phyloP scores from a whole-genome alignment of 495 filamentous ascomycete species.

The Terfezia boudieri region DNA sequence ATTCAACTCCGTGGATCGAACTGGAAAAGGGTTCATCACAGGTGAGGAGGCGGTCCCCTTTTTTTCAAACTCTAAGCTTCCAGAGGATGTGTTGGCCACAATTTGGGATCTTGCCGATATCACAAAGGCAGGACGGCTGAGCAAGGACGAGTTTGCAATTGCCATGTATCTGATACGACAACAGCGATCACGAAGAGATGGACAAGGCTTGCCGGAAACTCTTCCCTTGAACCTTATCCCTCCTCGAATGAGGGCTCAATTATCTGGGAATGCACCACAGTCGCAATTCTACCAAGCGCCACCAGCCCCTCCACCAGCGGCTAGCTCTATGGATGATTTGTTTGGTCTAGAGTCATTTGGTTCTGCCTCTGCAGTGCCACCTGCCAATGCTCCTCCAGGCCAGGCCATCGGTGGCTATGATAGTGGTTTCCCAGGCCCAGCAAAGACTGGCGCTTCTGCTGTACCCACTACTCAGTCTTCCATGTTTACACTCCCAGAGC shows the following conservation, averaged over 20 bases:
- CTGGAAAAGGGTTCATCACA: constrained; percentile 57
- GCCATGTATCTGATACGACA: constrained; percentile 93
- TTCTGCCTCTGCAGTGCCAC: constrained; percentile 23
- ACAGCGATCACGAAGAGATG: constrained; percentile 44
- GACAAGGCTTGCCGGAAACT: constrained; percentile 39
- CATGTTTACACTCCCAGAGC: constrained; percentile 41
- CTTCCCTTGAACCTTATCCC: constrained; percentile 68
- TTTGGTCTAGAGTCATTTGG: constrained; percentile 59
- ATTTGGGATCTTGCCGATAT: constrained; percentile 98
- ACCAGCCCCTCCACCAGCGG: constrained; percentile 38
- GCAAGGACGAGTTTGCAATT: constrained; percentile 78
- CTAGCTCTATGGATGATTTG: constrained; percentile 43
- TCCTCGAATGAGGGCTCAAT: constrained; percentile 47
- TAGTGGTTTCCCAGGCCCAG: constrained; percentile 32
- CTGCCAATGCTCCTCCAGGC: constrained; percentile 24
- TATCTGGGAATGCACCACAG: constrained; percentile 24
- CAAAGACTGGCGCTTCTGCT: background rate
- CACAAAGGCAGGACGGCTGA: constrained; percentile 66
- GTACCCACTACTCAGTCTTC: constrained; percentile 29
- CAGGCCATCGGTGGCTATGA: constrained; percentile 40
- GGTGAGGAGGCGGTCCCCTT: constrained; percentile 91
- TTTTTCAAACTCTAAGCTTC: constrained; percentile 72
- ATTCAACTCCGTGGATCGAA: constrained; percentile 59
- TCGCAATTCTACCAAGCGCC: constrained; percentile 7
- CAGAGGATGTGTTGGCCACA: constrained; percentile 76